Percentiles rank a stretch among this genome's conserved stretches.
Evolutionary conservation across 345 rosid genomes (phyloP).

Genomic region (Anacardium occidentale): DNA sequence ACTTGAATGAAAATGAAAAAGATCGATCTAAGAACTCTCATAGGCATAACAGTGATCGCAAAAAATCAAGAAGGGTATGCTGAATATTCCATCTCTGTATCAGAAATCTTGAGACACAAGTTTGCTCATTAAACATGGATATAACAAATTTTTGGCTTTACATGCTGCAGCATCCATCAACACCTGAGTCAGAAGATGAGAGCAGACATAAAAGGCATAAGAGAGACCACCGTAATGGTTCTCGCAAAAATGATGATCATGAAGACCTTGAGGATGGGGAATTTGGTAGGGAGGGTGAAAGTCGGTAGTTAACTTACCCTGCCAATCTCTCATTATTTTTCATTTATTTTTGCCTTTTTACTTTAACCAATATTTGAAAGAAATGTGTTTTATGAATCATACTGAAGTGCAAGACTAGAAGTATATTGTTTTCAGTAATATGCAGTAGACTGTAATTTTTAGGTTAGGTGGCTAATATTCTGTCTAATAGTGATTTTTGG

Average conservation of each 20-base stretch:
- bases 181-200: slow-evolving; percentile 67
- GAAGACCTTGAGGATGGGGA: slow-evolving; percentile 94
- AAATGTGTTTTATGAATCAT: neutral
- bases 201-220: slow-evolving; percentile 60
- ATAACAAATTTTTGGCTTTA: slow-evolving; percentile 2
- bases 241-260: slow-evolving; percentile 45
- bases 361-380: neutral
- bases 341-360: neutral
- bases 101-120: slow-evolving; percentile 4
- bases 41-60: slow-evolving; percentile 52
- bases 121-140: neutral
- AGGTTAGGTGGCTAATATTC: neutral
- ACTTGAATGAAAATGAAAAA: slow-evolving; percentile 50
- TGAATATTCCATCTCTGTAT: slow-evolving; percentile 12
- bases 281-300: slow-evolving; percentile 51
- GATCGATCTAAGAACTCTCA: slow-evolving; percentile 51
- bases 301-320: slow-evolving; percentile 23
- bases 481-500: neutral
- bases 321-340: slow-evolving; percentile 6
- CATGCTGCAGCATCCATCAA: slow-evolving; percentile 51
- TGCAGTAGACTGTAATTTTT: neutral
- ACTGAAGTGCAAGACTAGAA: neutral
- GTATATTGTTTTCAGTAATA: neutral
- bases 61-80: slow-evolving; percentile 63
- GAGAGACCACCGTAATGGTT: slow-evolving; percentile 58